Conservation (phyloP, 495 filamentous ascomycete genomes). For the Aspergillus heteromorphus region DNA sequence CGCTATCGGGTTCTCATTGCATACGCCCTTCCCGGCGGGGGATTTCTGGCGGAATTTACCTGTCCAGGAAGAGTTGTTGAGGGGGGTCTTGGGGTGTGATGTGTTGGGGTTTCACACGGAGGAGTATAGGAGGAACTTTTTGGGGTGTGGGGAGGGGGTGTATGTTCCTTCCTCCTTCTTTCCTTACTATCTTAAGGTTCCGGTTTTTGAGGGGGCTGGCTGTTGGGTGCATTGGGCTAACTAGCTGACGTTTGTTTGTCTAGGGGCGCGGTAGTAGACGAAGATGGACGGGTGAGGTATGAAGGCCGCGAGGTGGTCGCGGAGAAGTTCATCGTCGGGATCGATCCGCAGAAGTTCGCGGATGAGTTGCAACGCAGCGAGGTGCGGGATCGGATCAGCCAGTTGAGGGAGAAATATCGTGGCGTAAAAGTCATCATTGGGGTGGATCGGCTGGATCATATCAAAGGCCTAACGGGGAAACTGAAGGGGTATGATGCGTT, state of each 20-base stretch:
- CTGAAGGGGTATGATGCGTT: constrained; percentile 87
- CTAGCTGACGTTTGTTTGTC: constrained; percentile 30
- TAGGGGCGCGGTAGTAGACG: constrained; percentile 19
- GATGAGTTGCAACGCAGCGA: constrained; percentile 66
- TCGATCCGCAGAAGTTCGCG: constrained; percentile 85
- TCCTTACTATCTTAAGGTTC: too few species aligned
- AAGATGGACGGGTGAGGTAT: constrained; percentile 69
- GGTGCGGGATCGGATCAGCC: constrained; percentile 72
- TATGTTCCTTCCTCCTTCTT: too few species aligned
- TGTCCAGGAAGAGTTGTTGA: constrained; percentile 74
- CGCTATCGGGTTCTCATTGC: constrained; percentile 91
- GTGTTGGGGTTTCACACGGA: constrained; percentile 93
- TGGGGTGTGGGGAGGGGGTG: constrained; percentile 78
- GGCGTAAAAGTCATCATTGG: constrained; percentile 88
- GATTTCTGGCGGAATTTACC: constrained; percentile 91
- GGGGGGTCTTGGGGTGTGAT: constrained; percentile 78
- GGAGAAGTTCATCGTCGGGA: constrained; percentile 86
- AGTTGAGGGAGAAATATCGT: constrained; percentile 74
- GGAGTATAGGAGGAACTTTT: constrained; percentile 86
- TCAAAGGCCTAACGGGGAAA: constrained; percentile 95
- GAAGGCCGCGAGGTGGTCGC: constrained; percentile 67
- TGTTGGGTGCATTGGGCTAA: too few species aligned
- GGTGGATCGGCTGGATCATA: constrained; percentile 89
- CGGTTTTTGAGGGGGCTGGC: too few species aligned
- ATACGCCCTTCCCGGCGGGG: constrained; percentile 88